Evolutionary conservation across 257 asterid genomes (phyloP).

Genomic region (Penstemon eatonii): DNA sequence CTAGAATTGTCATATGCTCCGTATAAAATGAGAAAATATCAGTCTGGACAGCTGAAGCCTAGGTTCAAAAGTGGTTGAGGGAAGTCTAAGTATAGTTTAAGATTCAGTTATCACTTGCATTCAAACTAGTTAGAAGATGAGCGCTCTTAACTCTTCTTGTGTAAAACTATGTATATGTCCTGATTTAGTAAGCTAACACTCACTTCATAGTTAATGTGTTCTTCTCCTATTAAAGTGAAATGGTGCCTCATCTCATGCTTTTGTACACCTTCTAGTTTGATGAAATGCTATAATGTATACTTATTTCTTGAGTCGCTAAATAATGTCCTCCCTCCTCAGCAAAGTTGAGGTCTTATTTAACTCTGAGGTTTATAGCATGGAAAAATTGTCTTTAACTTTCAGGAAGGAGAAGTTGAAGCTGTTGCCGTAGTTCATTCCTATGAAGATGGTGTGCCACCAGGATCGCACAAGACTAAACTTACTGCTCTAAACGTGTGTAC

Average conservation of each 20-base stretch:
- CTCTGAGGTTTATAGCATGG: constrained; percentile 9
- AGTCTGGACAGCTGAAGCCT: not conserved
- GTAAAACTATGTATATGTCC: not conserved
- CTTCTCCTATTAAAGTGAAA: constrained; percentile 16
- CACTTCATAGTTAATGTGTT: not conserved
- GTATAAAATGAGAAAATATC: constrained; percentile 4
- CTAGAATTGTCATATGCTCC: not conserved
- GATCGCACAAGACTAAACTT: constrained; percentile 84
- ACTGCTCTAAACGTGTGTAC: constrained; percentile 84
- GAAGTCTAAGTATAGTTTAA: not conserved
- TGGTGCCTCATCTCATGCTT: constrained; percentile 13
- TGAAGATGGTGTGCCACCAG: constrained; percentile 79
- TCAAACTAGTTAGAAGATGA: not conserved
- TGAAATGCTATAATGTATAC: not conserved
- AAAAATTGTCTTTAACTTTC: constrained; percentile 33
- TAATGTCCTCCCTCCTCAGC: not conserved
- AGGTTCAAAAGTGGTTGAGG: constrained; percentile 16
- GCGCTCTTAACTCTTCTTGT: constrained; percentile 10
- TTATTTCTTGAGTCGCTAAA: not conserved
- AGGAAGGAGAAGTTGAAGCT: constrained; percentile 97
- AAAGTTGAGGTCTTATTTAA: not conserved
- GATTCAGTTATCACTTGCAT: constrained; percentile 15
- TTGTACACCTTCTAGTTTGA: not conserved
- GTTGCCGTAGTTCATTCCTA: constrained; percentile 82
- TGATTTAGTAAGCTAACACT: constrained; percentile 14